Evolutionary conservation across 768 basidiomycete genomes (phyloP).

Genomic region (Mycena kentingensis): DNA sequence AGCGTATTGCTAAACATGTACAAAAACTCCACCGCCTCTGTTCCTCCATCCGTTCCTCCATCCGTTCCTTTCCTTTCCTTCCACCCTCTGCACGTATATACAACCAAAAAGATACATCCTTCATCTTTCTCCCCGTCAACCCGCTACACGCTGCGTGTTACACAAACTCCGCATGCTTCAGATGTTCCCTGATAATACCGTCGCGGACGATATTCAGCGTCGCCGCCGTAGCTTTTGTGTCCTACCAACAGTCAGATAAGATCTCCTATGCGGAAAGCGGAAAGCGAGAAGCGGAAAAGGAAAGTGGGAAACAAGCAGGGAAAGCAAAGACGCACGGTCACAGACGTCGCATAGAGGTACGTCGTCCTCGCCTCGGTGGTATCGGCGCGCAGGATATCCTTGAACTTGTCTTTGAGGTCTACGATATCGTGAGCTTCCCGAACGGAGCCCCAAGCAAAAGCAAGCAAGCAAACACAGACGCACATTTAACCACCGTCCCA

Average conservation of each 20-base stretch:
- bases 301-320: not conserved
- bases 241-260: not conserved
- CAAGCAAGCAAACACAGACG: constrained; percentile 31
- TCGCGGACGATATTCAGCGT: constrained; percentile 25
- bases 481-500: constrained; percentile 45
- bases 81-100: no score
- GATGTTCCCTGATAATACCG: constrained; percentile 25
- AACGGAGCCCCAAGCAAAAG: not conserved
- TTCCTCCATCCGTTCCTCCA: no score
- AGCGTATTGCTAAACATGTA: no score
- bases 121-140: no score
- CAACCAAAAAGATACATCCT: no score
- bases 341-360: constrained; percentile 22
- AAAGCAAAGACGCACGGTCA: constrained; percentile 13
- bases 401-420: constrained; percentile 26
- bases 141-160: constrained; percentile 1
- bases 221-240: constrained; percentile 26
- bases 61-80: no score
- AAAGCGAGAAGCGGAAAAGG: not conserved
- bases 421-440: not conserved
- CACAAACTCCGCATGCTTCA: constrained; percentile 25
- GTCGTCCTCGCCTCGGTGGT: constrained; percentile 13
- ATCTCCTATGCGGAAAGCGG: not conserved
- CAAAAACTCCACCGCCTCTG: no score
- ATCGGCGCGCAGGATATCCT: constrained; percentile 17